Evolutionary conservation across 2,329 filamentous ascomycete genomes (phyloP).

Genomic region (Thielaviopsis euricoi): DNA sequence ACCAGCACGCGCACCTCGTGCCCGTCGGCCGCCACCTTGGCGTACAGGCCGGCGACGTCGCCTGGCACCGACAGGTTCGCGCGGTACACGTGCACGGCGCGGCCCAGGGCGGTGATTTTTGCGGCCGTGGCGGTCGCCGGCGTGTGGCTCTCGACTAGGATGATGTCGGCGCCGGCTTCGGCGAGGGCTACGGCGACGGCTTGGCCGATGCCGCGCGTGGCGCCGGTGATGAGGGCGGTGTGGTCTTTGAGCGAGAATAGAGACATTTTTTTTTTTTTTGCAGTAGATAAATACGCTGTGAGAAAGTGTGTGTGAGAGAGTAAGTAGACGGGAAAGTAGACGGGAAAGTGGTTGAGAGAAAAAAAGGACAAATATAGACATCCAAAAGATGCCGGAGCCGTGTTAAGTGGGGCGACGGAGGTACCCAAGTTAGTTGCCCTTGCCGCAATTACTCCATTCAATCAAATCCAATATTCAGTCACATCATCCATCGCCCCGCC

Average conservation of each 20-base stretch:
- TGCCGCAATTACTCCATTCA: too few relatives aligned
- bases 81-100: constrained; percentile 49
- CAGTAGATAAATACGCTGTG: too few relatives aligned
- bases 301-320: background rate
- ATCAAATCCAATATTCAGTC: too few relatives aligned
- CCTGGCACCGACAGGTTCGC: constrained; percentile 48
- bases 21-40: constrained; percentile 43
- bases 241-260: constrained; percentile 39
- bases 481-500: too few relatives aligned
- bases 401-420: too few relatives aligned
- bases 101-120: constrained; percentile 46
- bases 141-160: constrained; percentile 28
- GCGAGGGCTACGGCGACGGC: constrained; percentile 40
- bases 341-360: too few relatives aligned
- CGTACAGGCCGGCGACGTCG: constrained; percentile 44
- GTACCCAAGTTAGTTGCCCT: too few relatives aligned
- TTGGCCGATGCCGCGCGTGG: constrained; percentile 40
- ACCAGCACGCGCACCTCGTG: constrained; percentile 60
- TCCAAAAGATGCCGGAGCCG: too few relatives aligned
- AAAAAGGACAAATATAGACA: too few relatives aligned
- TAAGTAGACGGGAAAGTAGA: background rate
- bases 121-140: constrained; percentile 35
- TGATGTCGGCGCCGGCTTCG: constrained; percentile 40
- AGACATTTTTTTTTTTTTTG: background rate
- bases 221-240: constrained; percentile 40